Evolutionary conservation across 805 yeast genomes (phyloP), one percentile per base, ranked within the genome.

Genomic region (Yarrowia sp.): DNA sequence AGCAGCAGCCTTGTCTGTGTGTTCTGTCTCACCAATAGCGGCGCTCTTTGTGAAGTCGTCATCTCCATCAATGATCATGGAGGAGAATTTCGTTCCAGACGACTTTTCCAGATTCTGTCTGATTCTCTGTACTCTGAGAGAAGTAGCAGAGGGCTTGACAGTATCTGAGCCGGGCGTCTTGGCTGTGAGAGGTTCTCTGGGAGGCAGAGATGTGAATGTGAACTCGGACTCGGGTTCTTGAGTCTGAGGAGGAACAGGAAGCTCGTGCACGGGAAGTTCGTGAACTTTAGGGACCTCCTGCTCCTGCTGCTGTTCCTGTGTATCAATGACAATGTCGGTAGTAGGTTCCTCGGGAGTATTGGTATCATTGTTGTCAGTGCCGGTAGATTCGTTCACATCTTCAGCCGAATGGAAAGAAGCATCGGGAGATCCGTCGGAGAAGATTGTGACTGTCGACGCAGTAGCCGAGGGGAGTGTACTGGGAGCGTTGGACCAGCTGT

Each of bases 101-200:
- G 64, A 58, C 50, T 43, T 42, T 12, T 58, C 50, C 19, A 58
- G 40, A 40, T 43, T 39, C 40, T 58, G 64, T 3, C 64, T 39
- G 40, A 58, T 58, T 30, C 64, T 15, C 64, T 58, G 64, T 14
- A 58, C 64, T 33, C 64, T 30, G 3, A 58, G 64, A 36, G 64
- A 58, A 2, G 64, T 42, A 1, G 64, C 49, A 3, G 64, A 58
- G 33, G 64, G 40, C 40, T 58, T 58, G 30, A 17, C 17, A 14
- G 64, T 15, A 8, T 46, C 55, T 5, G 44, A 46, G 5, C 43
- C 55, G 2, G 66, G 55, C 1, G 53, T 61, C 19, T 61, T 61
- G 9, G 66, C 66, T 2, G 53, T 61, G 19, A 61, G 55, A 9
- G 55, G 66, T n/a, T 46, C 55, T 39, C 66, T 39, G 2, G 66